phyloP scores from a whole-genome alignment of 352 stramenopile species.

The Phytophthora pistaciae region DNA sequence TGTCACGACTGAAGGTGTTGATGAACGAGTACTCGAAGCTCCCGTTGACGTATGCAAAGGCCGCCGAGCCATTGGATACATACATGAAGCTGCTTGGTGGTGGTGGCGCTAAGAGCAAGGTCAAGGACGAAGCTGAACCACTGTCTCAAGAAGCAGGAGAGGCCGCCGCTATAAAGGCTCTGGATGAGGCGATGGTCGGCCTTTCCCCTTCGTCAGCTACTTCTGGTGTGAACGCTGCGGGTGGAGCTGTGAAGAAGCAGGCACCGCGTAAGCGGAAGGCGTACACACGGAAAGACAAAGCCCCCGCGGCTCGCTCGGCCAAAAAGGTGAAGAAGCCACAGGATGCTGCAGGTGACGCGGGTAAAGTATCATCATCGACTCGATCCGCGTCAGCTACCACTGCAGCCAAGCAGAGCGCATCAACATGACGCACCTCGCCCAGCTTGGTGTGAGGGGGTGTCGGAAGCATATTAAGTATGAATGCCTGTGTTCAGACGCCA shows the following conservation, averaged over 20 bases:
- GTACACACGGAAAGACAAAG: constrained; percentile 74
- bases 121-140: constrained; percentile 18
- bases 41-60: constrained; percentile 69
- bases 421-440: constrained; percentile 24
- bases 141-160: constrained; percentile 42
- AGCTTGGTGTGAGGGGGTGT: not conserved
- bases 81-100: constrained; percentile 47
- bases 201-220: constrained; percentile 34
- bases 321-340: constrained; percentile 64
- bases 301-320: constrained; percentile 14
- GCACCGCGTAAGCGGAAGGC: constrained; percentile 72
- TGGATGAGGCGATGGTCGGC: constrained; percentile 51
- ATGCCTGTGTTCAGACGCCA: constrained; percentile 17
- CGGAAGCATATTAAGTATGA: constrained; percentile 12
- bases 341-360: not conserved
- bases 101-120: constrained; percentile 16
- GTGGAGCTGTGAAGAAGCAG: constrained; percentile 39
- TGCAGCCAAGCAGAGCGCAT: constrained; percentile 10
- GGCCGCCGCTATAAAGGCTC: constrained; percentile 37
- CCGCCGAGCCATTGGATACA: constrained; percentile 42
- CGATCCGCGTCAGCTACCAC: constrained; percentile 10
- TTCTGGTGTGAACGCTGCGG: constrained; percentile 16
- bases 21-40: constrained; percentile 93
- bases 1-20: constrained; percentile 70
- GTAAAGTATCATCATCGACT: constrained; percentile 13